Conservation (phyloP, 805 yeast species). For the Yamadazyma takamatsuzukensis region DNA sequence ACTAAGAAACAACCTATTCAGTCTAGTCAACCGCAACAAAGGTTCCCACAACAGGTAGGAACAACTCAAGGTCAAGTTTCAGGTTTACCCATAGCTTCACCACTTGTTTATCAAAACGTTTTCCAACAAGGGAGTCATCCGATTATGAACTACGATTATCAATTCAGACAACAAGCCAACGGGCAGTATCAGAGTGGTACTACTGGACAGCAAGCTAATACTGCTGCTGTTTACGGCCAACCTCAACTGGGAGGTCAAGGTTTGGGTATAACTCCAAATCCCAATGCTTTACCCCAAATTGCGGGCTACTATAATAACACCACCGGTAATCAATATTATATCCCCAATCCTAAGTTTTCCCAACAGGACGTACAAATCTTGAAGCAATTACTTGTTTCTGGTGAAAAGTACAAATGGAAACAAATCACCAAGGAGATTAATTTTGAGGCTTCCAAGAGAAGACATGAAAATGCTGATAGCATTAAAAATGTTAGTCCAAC, state of each 20-base stretch:
- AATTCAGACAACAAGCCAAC: constrained; percentile 2
- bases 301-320: constrained; percentile 1
- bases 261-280: too few relatives aligned
- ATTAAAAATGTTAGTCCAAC: constrained; percentile 46
- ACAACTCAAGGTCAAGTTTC: too few relatives aligned
- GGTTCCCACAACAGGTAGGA: too few relatives aligned
- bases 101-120: too few relatives aligned
- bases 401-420: constrained; percentile 59
- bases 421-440: constrained; percentile 45
- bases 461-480: constrained; percentile 14
- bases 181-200: not conserved
- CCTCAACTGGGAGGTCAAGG: too few relatives aligned
- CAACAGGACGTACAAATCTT: constrained; percentile 45
- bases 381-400: constrained; percentile 44
- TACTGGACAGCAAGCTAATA: too few relatives aligned
- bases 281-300: too few relatives aligned
- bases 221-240: too few relatives aligned
- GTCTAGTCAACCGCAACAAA: too few relatives aligned
- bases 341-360: constrained; percentile 29
- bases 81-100: too few relatives aligned
- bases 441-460: constrained; percentile 12
- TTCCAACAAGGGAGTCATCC: too few relatives aligned
- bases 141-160: constrained; percentile 5
- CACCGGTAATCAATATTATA: constrained; percentile 3
- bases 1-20: too few relatives aligned